phyloP scores from a whole-genome alignment of 2,329 filamentous ascomycete genomes.

The Calycina herbarum region DNA sequence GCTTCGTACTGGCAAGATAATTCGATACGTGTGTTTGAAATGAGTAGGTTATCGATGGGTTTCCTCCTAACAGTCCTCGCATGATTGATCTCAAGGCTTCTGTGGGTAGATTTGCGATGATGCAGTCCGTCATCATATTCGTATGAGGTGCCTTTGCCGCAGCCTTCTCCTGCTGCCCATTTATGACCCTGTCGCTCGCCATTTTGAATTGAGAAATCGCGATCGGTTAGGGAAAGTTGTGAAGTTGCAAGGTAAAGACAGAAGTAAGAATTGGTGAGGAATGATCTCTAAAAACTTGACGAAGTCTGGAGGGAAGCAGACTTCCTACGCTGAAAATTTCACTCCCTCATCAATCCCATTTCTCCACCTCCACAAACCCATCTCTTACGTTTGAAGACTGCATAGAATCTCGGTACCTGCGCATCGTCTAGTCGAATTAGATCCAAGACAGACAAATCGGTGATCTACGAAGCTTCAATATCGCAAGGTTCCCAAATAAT shows the following conservation, averaged over 20 bases:
- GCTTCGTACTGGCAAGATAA: slow-evolving; percentile 33
- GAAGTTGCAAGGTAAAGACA: not conserved
- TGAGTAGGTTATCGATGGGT: slow-evolving; percentile 36
- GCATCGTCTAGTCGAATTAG: too few relatives aligned
- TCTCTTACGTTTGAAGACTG: too few relatives aligned
- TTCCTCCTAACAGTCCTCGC: slow-evolving; percentile 35
- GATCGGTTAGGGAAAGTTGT: not conserved
- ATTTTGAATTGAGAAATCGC: not conserved
- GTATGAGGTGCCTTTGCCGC: slow-evolving; percentile 41
- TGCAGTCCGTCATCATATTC: slow-evolving; percentile 49
- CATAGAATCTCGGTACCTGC: too few relatives aligned
- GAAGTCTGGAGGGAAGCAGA: too few relatives aligned
- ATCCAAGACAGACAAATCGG: too few relatives aligned
- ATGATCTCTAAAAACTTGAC: too few relatives aligned
- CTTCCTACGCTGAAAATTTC: too few relatives aligned
- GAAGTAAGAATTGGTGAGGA: too few relatives aligned
- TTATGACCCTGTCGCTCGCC: not conserved
- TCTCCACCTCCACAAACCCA: too few relatives aligned
- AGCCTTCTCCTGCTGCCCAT: not conserved
- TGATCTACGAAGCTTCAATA: too few relatives aligned
- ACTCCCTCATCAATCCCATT: too few relatives aligned
- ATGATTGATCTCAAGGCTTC: slow-evolving; percentile 44
- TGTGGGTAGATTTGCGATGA: slow-evolving; percentile 44
- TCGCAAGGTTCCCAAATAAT: too few relatives aligned
- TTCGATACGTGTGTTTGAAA: slow-evolving; percentile 38